Evolutionary conservation across 306 rosid species (phyloP), one percentile per base, ranked within the genome.

Genomic region (Carpinus viminea): DNA sequence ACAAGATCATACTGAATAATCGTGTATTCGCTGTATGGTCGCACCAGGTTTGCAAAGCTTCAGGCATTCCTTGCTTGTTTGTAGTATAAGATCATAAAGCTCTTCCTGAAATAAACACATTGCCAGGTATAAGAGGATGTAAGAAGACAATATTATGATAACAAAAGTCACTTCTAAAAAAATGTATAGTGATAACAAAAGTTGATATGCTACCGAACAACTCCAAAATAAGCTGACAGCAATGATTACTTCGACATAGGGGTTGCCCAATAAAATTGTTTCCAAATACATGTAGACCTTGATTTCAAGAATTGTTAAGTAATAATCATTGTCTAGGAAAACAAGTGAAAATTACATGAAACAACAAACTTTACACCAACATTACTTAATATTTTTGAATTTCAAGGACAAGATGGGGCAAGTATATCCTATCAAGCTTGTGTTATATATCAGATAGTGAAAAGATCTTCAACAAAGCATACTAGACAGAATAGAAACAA

Each of bases 31-130:
- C 75, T 85, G 85, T 70, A 92, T 86, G 74, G 88, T 88, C 73
- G 89, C 88, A 71, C 98, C 97, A 43, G 98, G 98, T 83, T 85
- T 90, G 87, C 99, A 95, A 78, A 90, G 98, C 83, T 92, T 86
- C 84, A 95, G 80, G 68, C 93, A 91, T 73, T 78, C 87, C 90
- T 93, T 93, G 81, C 86, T 91, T 17, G 98, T 90, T 85, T 76
- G 90, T 66, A 93, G 81, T 84, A 95, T 86, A 80, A 95, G 98
- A 72, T 90, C 90, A 84, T 93, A 93, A 76, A 95, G 93, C 79
- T 90, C 99, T 75, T 89, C 93, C 99, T 95, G 94, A 84, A 75
- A 87, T 70, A 74, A 75, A 74, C 57, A 80, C 72, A 65, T 41
- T 7, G 38, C 75, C 75, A 71, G 20, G 56, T 12, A 47, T 17